These are phyloP conservation scores for Bruguiera gymnorhiza DNA, from an alignment of 345 rosid genomes.

Conservation along the genomic window DNA sequence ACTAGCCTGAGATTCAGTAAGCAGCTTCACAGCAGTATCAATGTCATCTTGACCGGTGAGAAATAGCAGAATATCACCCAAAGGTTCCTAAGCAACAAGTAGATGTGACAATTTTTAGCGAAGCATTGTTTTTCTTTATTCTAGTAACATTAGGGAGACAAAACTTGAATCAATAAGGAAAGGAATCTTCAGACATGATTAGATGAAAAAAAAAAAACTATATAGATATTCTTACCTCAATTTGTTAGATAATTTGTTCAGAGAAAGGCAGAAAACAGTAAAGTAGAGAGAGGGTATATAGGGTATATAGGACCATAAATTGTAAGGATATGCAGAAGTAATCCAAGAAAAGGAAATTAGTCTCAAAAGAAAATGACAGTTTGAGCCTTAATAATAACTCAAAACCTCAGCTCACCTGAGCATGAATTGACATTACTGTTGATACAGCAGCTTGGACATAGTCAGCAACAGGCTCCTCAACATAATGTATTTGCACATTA, in stretches of 20 bases:
- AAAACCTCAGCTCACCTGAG: slow-evolving; percentile 48
- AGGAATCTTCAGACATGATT: too few relatives aligned
- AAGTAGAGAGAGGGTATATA: too few relatives aligned
- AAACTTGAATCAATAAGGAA: too few relatives aligned
- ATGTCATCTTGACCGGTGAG: slow-evolving; percentile 99
- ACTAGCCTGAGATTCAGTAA: slow-evolving; percentile 57
- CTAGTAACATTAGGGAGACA: not conserved
- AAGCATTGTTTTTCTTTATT: not conserved
- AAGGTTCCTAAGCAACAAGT: slow-evolving; percentile 55
- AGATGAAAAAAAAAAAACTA: too few relatives aligned
- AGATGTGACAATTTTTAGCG: not conserved
- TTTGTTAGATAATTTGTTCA: too few relatives aligned
- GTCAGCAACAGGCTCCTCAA: slow-evolving; percentile 86
- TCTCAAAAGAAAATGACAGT: not conserved
- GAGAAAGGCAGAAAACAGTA: too few relatives aligned
- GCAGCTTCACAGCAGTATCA: slow-evolving; percentile 60
- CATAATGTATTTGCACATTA: slow-evolving; percentile 72
- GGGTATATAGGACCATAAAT: too few relatives aligned
- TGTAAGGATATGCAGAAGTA: too few relatives aligned
- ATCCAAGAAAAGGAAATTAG: not conserved
- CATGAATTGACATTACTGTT: slow-evolving; percentile 69
- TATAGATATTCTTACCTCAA: too few relatives aligned
- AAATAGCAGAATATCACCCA: slow-evolving; percentile 86
- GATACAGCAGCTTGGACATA: slow-evolving; percentile 75
- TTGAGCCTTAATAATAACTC: not conserved